These are phyloP conservation scores for Picocystis salinarum DNA, from an alignment of 139 green algal species.

Conservation along the genomic window DNA sequence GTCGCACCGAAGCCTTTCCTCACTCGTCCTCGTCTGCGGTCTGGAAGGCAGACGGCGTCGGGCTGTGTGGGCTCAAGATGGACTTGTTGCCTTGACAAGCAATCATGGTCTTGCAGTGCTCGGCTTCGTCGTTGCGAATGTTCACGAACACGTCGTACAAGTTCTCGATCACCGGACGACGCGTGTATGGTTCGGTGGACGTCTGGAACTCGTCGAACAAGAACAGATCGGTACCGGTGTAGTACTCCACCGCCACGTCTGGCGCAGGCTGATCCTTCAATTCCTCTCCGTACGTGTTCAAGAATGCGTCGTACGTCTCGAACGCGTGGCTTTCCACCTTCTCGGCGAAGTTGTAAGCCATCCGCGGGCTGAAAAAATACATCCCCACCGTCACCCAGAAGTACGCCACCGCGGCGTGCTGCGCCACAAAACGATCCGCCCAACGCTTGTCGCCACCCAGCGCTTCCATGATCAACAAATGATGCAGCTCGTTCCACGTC, in stretches of 20 bases:
- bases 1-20: no score
- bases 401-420: slow-evolving; percentile 27
- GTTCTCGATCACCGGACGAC: slow-evolving; percentile 13
- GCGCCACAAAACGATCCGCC: slow-evolving; percentile 22
- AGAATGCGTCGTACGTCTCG: slow-evolving; percentile 26
- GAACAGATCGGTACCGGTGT: slow-evolving; percentile 14
- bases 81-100: slow-evolving; percentile 42
- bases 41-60: no score
- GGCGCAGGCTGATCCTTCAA: slow-evolving; percentile 14
- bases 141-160: slow-evolving; percentile 49
- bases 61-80: neutral
- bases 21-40: no score
- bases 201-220: slow-evolving; percentile 33
- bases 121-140: slow-evolving; percentile 74
- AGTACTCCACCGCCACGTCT: slow-evolving; percentile 13
- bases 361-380: slow-evolving; percentile 20
- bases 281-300: slow-evolving; percentile 10
- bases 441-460: slow-evolving; percentile 1
- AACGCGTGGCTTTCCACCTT: slow-evolving; percentile 27
- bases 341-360: slow-evolving; percentile 27
- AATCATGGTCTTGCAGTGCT: slow-evolving; percentile 86
- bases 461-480: slow-evolving; percentile 27
- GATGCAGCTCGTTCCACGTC: slow-evolving; percentile 28
- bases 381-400: slow-evolving; percentile 11
- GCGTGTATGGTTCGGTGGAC: slow-evolving; percentile 2